Conservation (phyloP, 257 asterid species). For the Linaria vulgaris region DNA sequence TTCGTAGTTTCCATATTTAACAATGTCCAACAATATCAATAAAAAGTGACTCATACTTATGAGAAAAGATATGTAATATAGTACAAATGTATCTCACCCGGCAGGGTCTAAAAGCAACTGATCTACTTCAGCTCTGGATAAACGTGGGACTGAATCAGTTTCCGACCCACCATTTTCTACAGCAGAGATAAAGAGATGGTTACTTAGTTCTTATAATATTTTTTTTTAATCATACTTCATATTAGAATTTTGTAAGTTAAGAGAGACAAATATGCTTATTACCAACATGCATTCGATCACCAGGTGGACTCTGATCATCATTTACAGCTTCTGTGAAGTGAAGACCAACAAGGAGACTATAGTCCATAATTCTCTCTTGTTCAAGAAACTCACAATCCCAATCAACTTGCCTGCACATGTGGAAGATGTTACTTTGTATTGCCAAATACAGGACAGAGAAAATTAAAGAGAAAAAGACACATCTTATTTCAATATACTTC, state of each 20-base stretch:
- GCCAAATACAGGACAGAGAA: not conserved
- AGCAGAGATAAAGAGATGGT: not conserved
- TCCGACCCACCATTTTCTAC: constrained; percentile 63
- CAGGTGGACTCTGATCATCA: constrained; percentile 42
- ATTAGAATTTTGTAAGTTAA: too few relatives aligned
- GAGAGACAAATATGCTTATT: not conserved
- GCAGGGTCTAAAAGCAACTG: constrained; percentile 72
- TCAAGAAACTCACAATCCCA: constrained; percentile 74
- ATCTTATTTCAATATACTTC: not conserved
- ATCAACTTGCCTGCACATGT: constrained; percentile 62
- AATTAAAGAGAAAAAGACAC: not conserved
- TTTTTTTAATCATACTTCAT: too few relatives aligned
- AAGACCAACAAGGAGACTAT: constrained; percentile 74
- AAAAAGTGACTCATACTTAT: too few relatives aligned
- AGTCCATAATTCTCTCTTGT: constrained; percentile 77
- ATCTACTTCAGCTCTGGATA: constrained; percentile 73
- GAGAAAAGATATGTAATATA: not conserved
- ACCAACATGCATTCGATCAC: constrained; percentile 42
- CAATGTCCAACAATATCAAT: too few relatives aligned
- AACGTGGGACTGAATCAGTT: constrained; percentile 54
- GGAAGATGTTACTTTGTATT: not conserved
- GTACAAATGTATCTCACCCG: constrained; percentile 46
- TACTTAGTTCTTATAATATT: too few relatives aligned
- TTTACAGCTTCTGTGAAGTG: constrained; percentile 53
- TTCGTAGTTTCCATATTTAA: too few relatives aligned